Conservation (phyloP, 148 eudicot genomes). For the Cornus suecica region DNA sequence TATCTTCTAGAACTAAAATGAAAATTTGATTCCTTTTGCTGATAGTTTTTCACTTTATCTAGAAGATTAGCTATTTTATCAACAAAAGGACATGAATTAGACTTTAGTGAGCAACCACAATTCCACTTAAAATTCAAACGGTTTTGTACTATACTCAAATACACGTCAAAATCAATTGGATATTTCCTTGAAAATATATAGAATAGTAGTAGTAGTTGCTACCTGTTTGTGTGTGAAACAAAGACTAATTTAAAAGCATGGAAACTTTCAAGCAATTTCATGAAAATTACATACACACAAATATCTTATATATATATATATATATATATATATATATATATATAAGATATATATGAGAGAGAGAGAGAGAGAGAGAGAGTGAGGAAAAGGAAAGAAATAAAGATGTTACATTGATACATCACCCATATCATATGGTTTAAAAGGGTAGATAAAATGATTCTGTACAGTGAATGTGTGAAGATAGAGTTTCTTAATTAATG, state of each 20-base stretch:
- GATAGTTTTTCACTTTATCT: too few relatives aligned
- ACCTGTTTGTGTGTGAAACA: background rate
- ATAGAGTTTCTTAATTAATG: too few relatives aligned
- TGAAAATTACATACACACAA: background rate
- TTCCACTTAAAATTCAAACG: background rate
- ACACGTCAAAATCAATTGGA: background rate
- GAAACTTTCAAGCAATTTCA: conserved; percentile 9
- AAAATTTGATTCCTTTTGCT: too few relatives aligned
- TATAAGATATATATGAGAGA: background rate
- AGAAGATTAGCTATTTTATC: too few relatives aligned
- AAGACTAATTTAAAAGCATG: background rate
- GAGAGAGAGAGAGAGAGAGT: background rate
- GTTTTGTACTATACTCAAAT: background rate
- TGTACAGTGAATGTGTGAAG: too few relatives aligned
- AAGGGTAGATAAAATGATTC: too few relatives aligned
- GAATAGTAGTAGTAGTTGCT: background rate
- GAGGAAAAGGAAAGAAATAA: too few relatives aligned
- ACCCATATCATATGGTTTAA: background rate
- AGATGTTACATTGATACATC: background rate
- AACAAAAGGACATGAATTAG: too few relatives aligned
- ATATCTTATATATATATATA: too few relatives aligned
- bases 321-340: too few relatives aligned
- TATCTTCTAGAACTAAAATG: too few relatives aligned
- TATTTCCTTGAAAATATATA: background rate
- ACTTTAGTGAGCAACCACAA: background rate